Conservation (phyloP, 176 grass and related monocot genomes). For the Secale cereale region DNA sequence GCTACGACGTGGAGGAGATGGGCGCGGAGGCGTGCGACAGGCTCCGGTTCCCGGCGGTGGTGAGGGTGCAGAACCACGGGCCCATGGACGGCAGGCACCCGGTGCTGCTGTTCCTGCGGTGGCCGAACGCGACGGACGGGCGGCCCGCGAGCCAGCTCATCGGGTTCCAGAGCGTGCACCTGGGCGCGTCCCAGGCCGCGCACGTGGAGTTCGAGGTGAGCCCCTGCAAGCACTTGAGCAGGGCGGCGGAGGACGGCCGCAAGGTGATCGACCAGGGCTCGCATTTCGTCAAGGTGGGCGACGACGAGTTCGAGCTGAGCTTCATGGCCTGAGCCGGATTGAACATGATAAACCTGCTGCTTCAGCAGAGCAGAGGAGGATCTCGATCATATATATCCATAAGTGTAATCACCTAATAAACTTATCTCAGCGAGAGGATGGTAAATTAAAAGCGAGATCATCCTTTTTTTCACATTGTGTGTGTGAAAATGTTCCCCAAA, state of each 20-base stretch:
- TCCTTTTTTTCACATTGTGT: too few species aligned
- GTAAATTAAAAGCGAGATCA: too few species aligned
- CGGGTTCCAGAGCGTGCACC: slow-evolving; percentile 58
- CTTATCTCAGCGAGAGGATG: too few species aligned
- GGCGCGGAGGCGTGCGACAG: slow-evolving; percentile 51
- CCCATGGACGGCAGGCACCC: slow-evolving; percentile 67
- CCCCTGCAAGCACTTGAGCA: slow-evolving; percentile 70
- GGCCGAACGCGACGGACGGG: slow-evolving; percentile 57
- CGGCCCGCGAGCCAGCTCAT: slow-evolving; percentile 65
- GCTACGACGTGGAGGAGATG: slow-evolving; percentile 53
- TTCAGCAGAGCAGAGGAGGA: too few species aligned
- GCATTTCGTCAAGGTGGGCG: slow-evolving; percentile 60
- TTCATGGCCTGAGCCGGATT: slow-evolving; percentile 38
- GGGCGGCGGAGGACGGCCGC: slow-evolving; percentile 53
- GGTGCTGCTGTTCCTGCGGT: slow-evolving; percentile 68
- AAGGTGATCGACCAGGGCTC: slow-evolving; percentile 85
- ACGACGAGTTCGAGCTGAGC: slow-evolving; percentile 59
- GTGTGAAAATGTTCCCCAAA: too few species aligned
- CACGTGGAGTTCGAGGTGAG: slow-evolving; percentile 68
- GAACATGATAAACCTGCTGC: too few species aligned
- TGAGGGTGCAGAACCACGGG: slow-evolving; percentile 74
- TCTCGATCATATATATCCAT: too few species aligned
- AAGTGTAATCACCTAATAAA: too few species aligned
- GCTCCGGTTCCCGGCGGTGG: slow-evolving; percentile 62
- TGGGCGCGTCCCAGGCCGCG: slow-evolving; percentile 40